phyloP scores from a whole-genome alignment of 139 green algal genomes.

The Spirogloea muscicola region DNA sequence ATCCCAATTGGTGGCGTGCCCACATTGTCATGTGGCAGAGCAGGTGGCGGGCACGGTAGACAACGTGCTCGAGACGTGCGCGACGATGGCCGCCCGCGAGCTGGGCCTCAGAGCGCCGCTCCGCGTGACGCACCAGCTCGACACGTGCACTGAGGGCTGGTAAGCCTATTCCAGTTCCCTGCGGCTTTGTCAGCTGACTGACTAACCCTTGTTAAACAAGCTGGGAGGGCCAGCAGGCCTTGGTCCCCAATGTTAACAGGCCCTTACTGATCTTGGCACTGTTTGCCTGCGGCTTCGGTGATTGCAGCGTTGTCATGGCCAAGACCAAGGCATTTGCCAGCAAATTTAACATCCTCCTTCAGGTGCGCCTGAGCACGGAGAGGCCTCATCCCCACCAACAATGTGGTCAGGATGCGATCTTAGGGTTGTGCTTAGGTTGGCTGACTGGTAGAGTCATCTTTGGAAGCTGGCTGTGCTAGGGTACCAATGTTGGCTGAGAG shows the following conservation, averaged over 20 bases:
- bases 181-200: neutral
- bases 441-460: no score
- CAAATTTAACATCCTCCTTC: constrained; percentile 5
- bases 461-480: no score
- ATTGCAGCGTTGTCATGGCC: constrained; percentile 10
- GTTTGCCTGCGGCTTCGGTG: neutral
- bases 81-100: neutral
- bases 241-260: neutral
- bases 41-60: neutral
- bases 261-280: neutral
- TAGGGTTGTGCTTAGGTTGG: no score
- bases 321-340: constrained; percentile 13
- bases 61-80: neutral
- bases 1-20: no score
- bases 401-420: no score
- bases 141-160: constrained; percentile 15
- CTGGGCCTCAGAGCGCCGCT: neutral
- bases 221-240: neutral
- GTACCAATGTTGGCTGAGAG: no score
- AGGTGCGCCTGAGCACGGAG: constrained; percentile 3
- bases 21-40: no score
- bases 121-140: neutral
- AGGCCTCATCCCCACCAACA: no score
- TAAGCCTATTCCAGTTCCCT: neutral
- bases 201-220: neutral